Conservation (phyloP, 139 green algal species). For the Chlamydomonas applanata region DNA sequence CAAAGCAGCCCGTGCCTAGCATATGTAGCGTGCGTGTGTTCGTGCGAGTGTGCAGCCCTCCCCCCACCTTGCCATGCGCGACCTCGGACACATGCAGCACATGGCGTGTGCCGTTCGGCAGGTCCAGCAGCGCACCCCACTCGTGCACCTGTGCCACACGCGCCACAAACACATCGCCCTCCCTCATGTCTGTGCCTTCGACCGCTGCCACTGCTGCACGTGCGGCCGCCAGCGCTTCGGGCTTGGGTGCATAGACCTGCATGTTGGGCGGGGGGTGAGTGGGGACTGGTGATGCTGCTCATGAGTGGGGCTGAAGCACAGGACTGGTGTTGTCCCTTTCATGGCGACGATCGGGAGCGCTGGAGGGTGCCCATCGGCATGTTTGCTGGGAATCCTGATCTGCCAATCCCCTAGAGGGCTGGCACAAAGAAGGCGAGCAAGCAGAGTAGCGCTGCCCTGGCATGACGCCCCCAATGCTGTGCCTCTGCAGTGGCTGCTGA, state of each 20-base stretch:
- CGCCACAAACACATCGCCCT: constrained; percentile 30
- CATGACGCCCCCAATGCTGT: too few relatives aligned
- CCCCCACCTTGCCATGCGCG: constrained; percentile 1
- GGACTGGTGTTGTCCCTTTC: too few relatives aligned
- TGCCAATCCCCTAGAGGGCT: too few relatives aligned
- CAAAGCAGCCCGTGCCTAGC: not conserved
- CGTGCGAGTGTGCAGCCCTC: not conserved
- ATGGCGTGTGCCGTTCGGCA: constrained; percentile 32
- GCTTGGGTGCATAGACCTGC: not conserved
- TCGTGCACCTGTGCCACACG: constrained; percentile 44
- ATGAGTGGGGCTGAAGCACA: too few relatives aligned
- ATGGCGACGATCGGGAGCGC: too few relatives aligned
- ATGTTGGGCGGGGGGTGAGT: too few relatives aligned
- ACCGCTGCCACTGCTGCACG: constrained; percentile 23
- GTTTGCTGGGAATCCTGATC: too few relatives aligned
- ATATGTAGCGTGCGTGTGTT: too few relatives aligned
- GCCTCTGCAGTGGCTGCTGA: too few relatives aligned
- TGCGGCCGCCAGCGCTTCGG: constrained; percentile 22
- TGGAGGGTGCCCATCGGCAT: not conserved
- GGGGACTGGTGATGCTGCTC: too few relatives aligned
- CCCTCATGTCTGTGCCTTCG: constrained; percentile 37
- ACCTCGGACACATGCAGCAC: constrained; percentile 68
- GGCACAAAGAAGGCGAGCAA: too few relatives aligned
- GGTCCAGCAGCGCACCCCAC: constrained; percentile 53
- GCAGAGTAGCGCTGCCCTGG: too few relatives aligned